Evolutionary conservation across 2,329 filamentous ascomycete species (phyloP).

Genomic region (Achaetomium macrosporum): DNA sequence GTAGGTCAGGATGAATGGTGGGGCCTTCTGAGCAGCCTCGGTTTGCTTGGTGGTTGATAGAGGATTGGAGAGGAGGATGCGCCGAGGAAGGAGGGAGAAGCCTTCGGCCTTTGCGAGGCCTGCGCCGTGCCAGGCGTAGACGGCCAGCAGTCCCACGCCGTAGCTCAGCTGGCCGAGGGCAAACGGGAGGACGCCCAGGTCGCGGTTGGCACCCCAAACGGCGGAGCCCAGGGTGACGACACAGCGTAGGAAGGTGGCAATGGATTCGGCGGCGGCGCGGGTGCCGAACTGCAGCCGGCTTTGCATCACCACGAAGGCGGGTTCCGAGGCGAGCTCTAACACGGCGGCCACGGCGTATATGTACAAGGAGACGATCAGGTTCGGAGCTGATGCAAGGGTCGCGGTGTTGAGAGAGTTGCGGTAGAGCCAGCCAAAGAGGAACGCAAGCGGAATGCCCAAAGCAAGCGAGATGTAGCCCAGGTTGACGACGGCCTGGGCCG

Average conservation of each 20-base stretch:
- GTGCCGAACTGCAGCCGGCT: constrained; percentile 73
- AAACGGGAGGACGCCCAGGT: constrained; percentile 78
- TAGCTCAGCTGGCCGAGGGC: constrained; percentile 81
- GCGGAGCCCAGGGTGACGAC: constrained; percentile 66
- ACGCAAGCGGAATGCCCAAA: constrained; percentile 60
- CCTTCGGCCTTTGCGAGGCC: constrained; percentile 48
- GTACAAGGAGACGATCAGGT: constrained; percentile 50
- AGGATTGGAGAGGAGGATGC: constrained; percentile 26
- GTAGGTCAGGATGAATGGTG: constrained; percentile 45
- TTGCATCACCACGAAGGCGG: constrained; percentile 83
- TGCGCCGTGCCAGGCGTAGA: constrained; percentile 63
- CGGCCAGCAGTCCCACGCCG: constrained; percentile 58
- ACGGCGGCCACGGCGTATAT: constrained; percentile 53
- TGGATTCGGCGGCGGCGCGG: constrained; percentile 76
- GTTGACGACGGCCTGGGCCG: constrained; percentile 75
- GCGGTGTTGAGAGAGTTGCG: constrained; percentile 44
- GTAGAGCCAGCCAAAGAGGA: constrained; percentile 63
- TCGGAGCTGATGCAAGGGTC: constrained; percentile 53
- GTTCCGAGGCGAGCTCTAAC: constrained; percentile 78
- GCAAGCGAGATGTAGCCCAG: constrained; percentile 73
- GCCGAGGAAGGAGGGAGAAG: constrained; percentile 62
- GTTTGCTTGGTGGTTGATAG: background rate
- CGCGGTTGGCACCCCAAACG: constrained; percentile 53
- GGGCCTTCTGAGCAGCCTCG: constrained; percentile 9
- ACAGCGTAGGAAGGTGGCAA: constrained; percentile 73